phyloP scores from a whole-genome alignment of 202 grass and related monocot species.

The Musa balbisiana region DNA sequence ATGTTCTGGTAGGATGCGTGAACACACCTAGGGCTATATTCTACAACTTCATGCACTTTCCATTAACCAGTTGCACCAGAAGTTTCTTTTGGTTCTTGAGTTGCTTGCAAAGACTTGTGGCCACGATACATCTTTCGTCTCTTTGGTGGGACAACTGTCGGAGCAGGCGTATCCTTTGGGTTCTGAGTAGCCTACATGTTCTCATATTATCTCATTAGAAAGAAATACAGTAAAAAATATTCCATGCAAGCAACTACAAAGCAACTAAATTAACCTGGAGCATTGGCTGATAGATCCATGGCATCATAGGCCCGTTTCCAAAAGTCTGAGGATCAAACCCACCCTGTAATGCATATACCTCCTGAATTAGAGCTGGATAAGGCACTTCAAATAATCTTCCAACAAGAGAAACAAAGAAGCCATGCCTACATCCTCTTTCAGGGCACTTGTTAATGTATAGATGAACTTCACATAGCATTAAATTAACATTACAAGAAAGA shows the following conservation, averaged over 20 bases:
- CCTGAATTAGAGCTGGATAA: no score
- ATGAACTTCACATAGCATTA: neutral
- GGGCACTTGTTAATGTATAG: neutral
- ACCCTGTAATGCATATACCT: conserved; percentile 38
- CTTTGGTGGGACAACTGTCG: conserved; percentile 45
- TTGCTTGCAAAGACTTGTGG: conserved; percentile 44
- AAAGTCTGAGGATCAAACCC: conserved; percentile 77
- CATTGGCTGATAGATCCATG: conserved; percentile 81
- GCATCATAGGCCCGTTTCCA: conserved; percentile 81
- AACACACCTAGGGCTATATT: conserved; percentile 2
- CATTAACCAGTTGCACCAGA: conserved; percentile 42
- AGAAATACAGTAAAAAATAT: conserved; percentile 13
- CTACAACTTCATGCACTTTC: neutral
- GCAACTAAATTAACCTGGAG: conserved; percentile 51
- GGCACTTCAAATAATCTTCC: no score
- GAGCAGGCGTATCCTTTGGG: conserved; percentile 39
- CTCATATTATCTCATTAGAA: conserved; percentile 1
- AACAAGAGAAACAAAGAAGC: no score
- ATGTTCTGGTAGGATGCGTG: neutral
- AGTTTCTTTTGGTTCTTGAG: conserved; percentile 45
- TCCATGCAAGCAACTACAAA: conserved; percentile 15
- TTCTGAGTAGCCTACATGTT: conserved; percentile 46
- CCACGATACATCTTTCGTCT: conserved; percentile 52
- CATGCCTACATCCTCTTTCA: neutral
- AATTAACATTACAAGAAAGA: neutral